phyloP scores from a whole-genome alignment of 2,329 filamentous ascomycete species.

The Rutstroemia sydowiana region DNA sequence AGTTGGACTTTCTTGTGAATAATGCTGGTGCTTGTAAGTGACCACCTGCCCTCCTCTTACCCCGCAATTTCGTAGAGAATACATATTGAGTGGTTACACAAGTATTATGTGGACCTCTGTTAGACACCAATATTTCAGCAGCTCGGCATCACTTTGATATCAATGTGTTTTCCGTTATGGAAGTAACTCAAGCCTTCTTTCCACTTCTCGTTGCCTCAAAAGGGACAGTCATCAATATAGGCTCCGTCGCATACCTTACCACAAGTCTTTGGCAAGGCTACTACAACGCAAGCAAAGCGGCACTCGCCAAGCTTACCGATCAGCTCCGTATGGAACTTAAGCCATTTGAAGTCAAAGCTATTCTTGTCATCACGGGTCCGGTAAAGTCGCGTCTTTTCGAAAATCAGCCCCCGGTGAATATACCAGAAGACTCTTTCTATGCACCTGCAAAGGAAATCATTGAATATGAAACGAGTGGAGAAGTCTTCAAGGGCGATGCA shows the following conservation, averaged over 20 bases:
- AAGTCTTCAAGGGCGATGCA: not conserved
- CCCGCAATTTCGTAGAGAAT: not conserved
- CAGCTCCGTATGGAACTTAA: slow-evolving; percentile 18
- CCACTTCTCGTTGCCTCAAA: slow-evolving; percentile 21
- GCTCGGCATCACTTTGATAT: slow-evolving; percentile 28
- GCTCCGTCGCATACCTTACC: slow-evolving; percentile 26
- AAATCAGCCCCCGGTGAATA: slow-evolving; percentile 11
- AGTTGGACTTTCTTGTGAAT: slow-evolving; percentile 37
- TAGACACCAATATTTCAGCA: slow-evolving; percentile 27
- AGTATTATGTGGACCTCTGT: slow-evolving; percentile 26
- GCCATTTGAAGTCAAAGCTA: slow-evolving; percentile 18
- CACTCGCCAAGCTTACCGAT: slow-evolving; percentile 15
- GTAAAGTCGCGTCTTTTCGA: slow-evolving; percentile 21
- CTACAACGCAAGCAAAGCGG: slow-evolving; percentile 23
- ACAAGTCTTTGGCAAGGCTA: slow-evolving; percentile 18
- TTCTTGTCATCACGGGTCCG: slow-evolving; percentile 17
- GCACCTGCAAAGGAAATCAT: slow-evolving; percentile 16
- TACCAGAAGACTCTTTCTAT: slow-evolving; percentile 18
- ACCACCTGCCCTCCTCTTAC: not conserved
- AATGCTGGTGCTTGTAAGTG: slow-evolving; percentile 33
- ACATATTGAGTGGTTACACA: slow-evolving; percentile 13
- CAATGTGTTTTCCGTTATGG: slow-evolving; percentile 29
- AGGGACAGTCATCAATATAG: slow-evolving; percentile 40
- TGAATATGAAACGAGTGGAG: slow-evolving; percentile 11
- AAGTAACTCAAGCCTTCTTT: slow-evolving; percentile 28